A percentile compares a stretch with the other conserved stretches of the same genome.
These are phyloP conservation scores for Rhizopogon salebrosus DNA, from an alignment of 768 basidiomycete species.

Conservation along the genomic window DNA sequence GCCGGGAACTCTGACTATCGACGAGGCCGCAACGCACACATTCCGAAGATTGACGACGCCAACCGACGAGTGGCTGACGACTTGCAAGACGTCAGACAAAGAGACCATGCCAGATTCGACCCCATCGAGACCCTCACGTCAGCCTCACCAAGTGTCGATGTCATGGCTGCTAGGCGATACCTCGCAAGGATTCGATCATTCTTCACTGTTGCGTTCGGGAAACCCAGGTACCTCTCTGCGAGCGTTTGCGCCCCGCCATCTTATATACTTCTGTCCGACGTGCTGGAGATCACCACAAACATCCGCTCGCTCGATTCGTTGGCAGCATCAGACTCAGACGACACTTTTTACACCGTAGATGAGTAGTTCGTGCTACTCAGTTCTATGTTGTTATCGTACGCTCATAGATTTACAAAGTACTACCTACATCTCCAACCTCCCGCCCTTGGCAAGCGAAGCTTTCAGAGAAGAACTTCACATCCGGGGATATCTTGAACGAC, in stretches of 20 bases:
- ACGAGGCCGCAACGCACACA: not conserved
- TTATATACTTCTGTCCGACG: not conserved
- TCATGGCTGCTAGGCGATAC: not conserved
- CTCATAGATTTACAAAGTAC: constrained; percentile 7
- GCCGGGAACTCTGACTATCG: not conserved
- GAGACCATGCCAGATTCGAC: not conserved
- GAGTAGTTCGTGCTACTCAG: not conserved
- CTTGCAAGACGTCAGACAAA: not conserved
- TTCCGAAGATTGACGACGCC: too few relatives aligned
- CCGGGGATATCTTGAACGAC: constrained; percentile 21
- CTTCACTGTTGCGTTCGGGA: not conserved
- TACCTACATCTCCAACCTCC: constrained; percentile 6
- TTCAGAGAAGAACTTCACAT: constrained; percentile 24
- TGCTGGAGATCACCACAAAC: not conserved
- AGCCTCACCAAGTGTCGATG: not conserved
- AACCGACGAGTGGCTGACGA: not conserved
- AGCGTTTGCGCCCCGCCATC: not conserved
- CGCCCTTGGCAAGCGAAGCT: constrained; percentile 22
- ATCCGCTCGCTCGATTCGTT: not conserved
- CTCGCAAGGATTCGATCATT: not conserved
- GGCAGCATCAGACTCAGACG: not conserved
- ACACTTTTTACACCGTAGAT: not conserved
- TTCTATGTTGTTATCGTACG: not conserved
- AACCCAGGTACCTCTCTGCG: not conserved
- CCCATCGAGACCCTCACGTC: not conserved